Evolutionary conservation across 306 rosid species (phyloP), one percentile per base, ranked within the genome.

Genomic region (Vigna angularis): DNA sequence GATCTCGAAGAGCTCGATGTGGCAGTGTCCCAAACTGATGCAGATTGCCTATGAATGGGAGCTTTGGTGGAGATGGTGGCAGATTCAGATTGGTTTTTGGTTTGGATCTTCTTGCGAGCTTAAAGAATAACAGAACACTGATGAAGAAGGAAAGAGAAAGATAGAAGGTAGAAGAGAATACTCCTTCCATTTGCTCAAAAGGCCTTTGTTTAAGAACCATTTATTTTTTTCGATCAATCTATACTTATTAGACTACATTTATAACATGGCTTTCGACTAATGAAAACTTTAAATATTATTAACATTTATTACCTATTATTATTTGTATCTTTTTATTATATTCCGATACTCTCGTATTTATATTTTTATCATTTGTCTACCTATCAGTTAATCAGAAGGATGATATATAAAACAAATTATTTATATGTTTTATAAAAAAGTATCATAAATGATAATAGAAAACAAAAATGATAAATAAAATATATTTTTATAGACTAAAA

Each of bases 31-130:
- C 86, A 59, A 86, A 30, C 16, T 79, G 86, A 15, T 86, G 86
- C 20, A 86, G 72, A 20, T 86, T 83, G 11, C 89, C 86, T 0
- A 86, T 83, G 36, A 86, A 1, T 0, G 85, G 86, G 8, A 86
- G 77, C 48, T 83, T 86, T 52, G 85, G 84, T 7, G 87, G 79
- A 8, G 62, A 84, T 38, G 84, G 87, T 26, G 81, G 79, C 0
- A 56, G 28, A 13, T 80, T 84, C 3, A 70, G 67, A 17, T 59
- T 68, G 4, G 34, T 17, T 73, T 83, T 78, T 58, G 76, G 13
- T 77, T 62, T 82, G 71, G 79, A 50, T 57, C 18, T 67, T 66
- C 16, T 52, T 40, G 61, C 16, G 1, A 64, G 81, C 45, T 69
- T 74, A 12, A 78, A 47, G 20, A 74, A 4, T 24, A 70, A 48